phyloP scores from a whole-genome alignment of 1,284 basidiomycete species.

The Apiotrichum porosum region DNA sequence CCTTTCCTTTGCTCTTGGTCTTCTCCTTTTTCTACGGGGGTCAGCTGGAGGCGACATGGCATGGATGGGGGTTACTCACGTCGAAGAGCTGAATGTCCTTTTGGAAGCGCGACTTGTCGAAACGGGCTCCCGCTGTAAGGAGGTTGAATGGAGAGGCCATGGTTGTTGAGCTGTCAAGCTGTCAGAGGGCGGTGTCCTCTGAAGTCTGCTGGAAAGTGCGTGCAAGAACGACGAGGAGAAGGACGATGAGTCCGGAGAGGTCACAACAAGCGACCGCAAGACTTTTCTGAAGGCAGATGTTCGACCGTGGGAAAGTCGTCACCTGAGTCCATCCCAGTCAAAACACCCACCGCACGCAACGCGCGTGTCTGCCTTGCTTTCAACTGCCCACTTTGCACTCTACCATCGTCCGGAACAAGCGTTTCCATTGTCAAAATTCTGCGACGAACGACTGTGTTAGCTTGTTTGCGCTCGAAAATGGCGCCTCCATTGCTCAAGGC shows the following conservation, averaged over 20 bases:
- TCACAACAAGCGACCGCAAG: conserved; percentile 1
- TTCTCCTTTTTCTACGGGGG: conserved; percentile 27
- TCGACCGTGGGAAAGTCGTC: conserved; percentile 15
- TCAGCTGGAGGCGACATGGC: not conserved
- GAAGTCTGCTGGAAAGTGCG: not conserved
- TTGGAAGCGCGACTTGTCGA: conserved; percentile 72
- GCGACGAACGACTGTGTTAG: too few species aligned
- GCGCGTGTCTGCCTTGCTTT: too few species aligned
- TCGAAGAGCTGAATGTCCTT: conserved; percentile 66
- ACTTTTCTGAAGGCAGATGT: conserved; percentile 8
- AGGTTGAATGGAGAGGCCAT: conserved; percentile 62
- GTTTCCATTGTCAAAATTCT: too few species aligned
- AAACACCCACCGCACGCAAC: too few species aligned
- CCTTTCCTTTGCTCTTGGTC: conserved; percentile 46
- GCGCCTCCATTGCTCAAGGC: conserved; percentile 1
- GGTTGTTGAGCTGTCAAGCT: not conserved
- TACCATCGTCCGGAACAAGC: too few species aligned
- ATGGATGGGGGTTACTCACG: conserved; percentile 48
- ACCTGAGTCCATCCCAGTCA: too few species aligned
- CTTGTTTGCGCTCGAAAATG: not conserved
- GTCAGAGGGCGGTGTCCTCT: too few species aligned
- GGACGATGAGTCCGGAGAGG: not conserved
- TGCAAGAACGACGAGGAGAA: not conserved
- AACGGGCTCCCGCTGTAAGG: conserved; percentile 66
- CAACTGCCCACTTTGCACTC: too few species aligned